Percentiles rank a stretch among this genome's conserved stretches.
Evolutionary conservation across 805 yeast genomes (phyloP).

Genomic region (Yarrowia hollandica): DNA sequence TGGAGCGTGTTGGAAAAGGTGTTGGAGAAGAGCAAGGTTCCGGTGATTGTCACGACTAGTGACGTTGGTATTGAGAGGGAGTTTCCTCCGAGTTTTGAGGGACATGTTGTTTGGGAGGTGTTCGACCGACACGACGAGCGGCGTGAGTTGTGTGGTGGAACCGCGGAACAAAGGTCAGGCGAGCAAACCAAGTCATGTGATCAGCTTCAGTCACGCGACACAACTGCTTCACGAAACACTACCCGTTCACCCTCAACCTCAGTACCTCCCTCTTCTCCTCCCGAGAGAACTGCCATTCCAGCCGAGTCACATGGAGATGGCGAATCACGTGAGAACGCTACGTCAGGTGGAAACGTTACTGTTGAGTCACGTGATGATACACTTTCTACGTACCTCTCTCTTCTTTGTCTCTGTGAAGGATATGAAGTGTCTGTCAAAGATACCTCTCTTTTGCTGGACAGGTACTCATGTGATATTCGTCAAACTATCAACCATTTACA

Average conservation of each 20-base stretch:
- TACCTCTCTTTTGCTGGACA: background rate
- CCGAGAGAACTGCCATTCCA: no score
- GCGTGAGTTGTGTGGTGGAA: no score
- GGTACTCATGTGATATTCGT: background rate
- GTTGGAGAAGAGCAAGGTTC: conserved; percentile 61
- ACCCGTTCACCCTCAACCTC: background rate
- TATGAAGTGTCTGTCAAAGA: background rate
- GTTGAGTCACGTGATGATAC: background rate
- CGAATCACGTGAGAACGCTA: no score
- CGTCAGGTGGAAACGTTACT: no score
- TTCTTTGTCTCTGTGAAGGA: conserved; percentile 9
- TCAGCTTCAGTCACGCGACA: background rate
- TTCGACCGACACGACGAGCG: background rate
- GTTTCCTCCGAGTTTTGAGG: conserved; percentile 13
- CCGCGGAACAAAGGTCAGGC: background rate
- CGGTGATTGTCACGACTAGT: conserved; percentile 65
- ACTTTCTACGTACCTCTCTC: background rate
- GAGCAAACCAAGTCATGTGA: background rate
- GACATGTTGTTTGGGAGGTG: background rate
- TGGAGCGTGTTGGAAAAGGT: conserved; percentile 72
- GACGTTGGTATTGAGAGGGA: conserved; percentile 11
- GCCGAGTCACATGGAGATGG: no score
- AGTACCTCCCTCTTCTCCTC: background rate
- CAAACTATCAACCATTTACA: conserved; percentile 38
- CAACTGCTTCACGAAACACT: background rate